Evolutionary conservation across 345 rosid genomes (phyloP).

Genomic region (Orychophragmus violaceus): DNA sequence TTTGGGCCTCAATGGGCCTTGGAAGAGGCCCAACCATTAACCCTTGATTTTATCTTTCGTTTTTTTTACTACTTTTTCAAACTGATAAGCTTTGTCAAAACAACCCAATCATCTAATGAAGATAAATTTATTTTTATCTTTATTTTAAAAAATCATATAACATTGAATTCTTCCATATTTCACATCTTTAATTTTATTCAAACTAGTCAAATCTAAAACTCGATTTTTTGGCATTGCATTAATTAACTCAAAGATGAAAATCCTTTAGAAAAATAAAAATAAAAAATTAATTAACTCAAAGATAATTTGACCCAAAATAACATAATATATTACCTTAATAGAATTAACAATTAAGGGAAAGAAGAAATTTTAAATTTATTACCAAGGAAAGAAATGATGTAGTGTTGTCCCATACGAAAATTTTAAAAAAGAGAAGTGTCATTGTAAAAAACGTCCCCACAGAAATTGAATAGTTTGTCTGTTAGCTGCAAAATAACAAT

Average conservation of each 20-base stretch:
- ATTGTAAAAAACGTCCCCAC: neutral
- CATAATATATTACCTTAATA: neutral
- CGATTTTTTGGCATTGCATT: neutral
- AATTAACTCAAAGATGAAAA: neutral
- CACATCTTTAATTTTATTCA: neutral
- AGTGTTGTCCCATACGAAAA: slow-evolving; percentile 12
- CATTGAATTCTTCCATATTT: neutral
- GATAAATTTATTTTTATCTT: neutral
- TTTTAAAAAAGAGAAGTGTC: neutral
- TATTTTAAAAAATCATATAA: neutral
- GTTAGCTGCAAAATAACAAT: slow-evolving; percentile 17
- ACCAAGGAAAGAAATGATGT: neutral
- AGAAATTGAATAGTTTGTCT: neutral
- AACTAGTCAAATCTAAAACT: neutral
- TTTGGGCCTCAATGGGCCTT: too few relatives aligned
- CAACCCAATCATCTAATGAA: neutral
- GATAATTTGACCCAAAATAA: neutral
- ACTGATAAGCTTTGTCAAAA: neutral
- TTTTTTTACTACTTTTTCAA: too few relatives aligned
- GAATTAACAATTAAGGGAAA: neutral
- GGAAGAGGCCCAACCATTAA: too few relatives aligned
- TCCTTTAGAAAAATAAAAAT: too few relatives aligned
- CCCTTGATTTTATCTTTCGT: too few relatives aligned
- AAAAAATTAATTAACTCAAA: too few relatives aligned
- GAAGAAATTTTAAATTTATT: neutral